Percentiles rank a stretch among this genome's conserved stretches.
These are phyloP conservation scores for Kodamaea alishanica DNA, from an alignment of 1,139 yeast species.

Conservation along the genomic window DNA sequence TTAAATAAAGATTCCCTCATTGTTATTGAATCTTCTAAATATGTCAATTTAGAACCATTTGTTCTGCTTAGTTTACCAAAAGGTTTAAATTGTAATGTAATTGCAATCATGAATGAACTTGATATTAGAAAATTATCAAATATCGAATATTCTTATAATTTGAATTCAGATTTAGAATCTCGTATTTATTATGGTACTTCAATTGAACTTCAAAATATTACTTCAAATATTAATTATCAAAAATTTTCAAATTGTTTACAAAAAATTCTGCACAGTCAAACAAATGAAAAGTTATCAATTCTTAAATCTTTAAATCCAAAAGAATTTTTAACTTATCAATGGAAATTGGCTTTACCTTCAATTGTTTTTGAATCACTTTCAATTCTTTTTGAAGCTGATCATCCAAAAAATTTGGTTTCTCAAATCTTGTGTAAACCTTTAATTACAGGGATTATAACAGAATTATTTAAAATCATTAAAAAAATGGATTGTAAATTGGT, in stretches of 20 bases:
- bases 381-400: slow-evolving; percentile 66
- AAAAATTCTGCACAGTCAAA: slow-evolving; percentile 31
- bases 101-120: slow-evolving; percentile 62
- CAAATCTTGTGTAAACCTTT: slow-evolving; percentile 84
- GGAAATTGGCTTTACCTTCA: slow-evolving; percentile 80
- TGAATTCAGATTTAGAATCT: slow-evolving; percentile 30
- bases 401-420: slow-evolving; percentile 52
- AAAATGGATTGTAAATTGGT: slow-evolving; percentile 75
- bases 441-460: slow-evolving; percentile 73
- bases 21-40: slow-evolving; percentile 66
- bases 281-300: slow-evolving; percentile 20
- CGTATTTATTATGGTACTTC: slow-evolving; percentile 42
- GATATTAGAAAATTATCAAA: slow-evolving; percentile 47
- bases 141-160: slow-evolving; percentile 21
- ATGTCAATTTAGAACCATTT: slow-evolving; percentile 68
- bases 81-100: slow-evolving; percentile 35
- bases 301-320: slow-evolving; percentile 49
- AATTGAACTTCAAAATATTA: slow-evolving; percentile 14
- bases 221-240: slow-evolving; percentile 22
- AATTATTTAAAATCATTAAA: slow-evolving; percentile 67
- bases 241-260: slow-evolving; percentile 34
- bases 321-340: slow-evolving; percentile 70
- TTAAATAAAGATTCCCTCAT: slow-evolving; percentile 43
- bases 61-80: slow-evolving; percentile 36
- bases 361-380: slow-evolving; percentile 76